A percentile compares a stretch with the other conserved stretches of the same genome.
Evolutionary conservation across 1,284 basidiomycete species (phyloP).

Genomic region (Pyrrhoderma lamaoense): DNA sequence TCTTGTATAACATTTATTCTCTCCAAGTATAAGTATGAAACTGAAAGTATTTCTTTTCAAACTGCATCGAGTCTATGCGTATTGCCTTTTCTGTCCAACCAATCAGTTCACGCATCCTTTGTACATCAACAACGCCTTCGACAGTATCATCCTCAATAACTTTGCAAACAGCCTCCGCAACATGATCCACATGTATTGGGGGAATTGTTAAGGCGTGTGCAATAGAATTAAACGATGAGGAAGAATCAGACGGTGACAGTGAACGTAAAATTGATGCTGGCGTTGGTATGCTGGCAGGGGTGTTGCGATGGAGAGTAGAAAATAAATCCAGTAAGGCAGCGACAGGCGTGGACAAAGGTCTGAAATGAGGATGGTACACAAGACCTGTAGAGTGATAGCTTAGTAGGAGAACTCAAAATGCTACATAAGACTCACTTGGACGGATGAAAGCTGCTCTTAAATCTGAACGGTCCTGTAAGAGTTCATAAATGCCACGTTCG

Average conservation of each 20-base stretch:
- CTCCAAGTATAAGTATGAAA: too few relatives aligned
- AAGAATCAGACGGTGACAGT: slow-evolving; percentile 20
- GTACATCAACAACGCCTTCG: slow-evolving; percentile 68
- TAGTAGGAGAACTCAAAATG: slow-evolving; percentile 19
- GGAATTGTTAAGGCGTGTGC: slow-evolving; percentile 74
- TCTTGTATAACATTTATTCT: too few relatives aligned
- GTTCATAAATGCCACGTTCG: slow-evolving; percentile 57
- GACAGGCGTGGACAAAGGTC: slow-evolving; percentile 81
- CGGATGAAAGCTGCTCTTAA: slow-evolving; percentile 73
- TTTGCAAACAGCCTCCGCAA: slow-evolving; percentile 78
- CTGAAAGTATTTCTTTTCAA: too few relatives aligned
- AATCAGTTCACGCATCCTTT: slow-evolving; percentile 66
- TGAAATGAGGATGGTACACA: slow-evolving; percentile 91
- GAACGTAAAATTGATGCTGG: slow-evolving; percentile 52
- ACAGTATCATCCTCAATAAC: slow-evolving; percentile 44
- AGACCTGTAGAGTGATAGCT: slow-evolving; percentile 52
- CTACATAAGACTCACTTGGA: slow-evolving; percentile 56
- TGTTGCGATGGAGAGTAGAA: slow-evolving; percentile 51
- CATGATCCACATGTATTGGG: slow-evolving; percentile 94
- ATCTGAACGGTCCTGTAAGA: slow-evolving; percentile 35
- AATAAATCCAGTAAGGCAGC: slow-evolving; percentile 83
- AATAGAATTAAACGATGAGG: slow-evolving; percentile 57
- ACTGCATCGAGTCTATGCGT: too few relatives aligned
- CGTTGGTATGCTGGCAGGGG: slow-evolving; percentile 53
- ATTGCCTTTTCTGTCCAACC: slow-evolving; percentile 45